These are phyloP conservation scores for Pythium aphanidermatum DNA, from an alignment of 352 stramenopile genomes.

Conservation along the genomic window DNA sequence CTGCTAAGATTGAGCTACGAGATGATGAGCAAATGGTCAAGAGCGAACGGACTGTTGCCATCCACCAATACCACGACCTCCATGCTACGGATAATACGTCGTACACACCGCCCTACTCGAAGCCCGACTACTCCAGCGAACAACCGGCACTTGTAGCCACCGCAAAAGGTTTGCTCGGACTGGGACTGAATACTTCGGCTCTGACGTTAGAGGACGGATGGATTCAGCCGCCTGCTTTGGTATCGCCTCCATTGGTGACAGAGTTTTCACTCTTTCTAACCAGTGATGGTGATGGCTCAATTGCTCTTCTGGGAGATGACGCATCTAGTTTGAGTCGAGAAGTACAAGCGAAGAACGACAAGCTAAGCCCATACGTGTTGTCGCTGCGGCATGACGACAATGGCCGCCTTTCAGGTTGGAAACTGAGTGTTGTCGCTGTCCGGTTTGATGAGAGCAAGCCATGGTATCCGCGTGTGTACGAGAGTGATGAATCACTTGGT, in stretches of 20 bases:
- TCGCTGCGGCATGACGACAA: not conserved
- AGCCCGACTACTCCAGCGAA: not conserved
- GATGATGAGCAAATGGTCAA: not conserved
- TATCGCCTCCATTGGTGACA: not conserved
- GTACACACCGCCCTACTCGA: not conserved
- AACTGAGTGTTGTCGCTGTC: not conserved
- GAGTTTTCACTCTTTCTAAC: not conserved
- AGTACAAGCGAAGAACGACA: not conserved
- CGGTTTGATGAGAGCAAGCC: constrained; percentile 2
- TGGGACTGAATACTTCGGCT: not conserved
- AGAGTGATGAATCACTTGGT: not conserved
- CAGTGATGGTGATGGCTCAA: not conserved
- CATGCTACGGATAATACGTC: not conserved
- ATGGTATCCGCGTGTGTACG: constrained; percentile 1
- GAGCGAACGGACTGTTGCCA: not conserved
- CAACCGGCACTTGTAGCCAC: not conserved
- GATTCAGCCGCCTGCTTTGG: not conserved
- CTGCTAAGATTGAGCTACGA: too few species aligned
- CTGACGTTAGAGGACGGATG: too few species aligned
- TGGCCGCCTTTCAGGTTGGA: not conserved
- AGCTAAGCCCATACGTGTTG: not conserved
- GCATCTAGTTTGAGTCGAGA: too few species aligned
- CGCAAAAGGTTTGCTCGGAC: not conserved
- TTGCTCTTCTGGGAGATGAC: not conserved
- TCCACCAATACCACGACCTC: not conserved